Percentiles rank a stretch among this genome's conserved stretches.
Conservation (phyloP, 2,329 filamentous ascomycete genomes). For the Diaporthe citri region DNA sequence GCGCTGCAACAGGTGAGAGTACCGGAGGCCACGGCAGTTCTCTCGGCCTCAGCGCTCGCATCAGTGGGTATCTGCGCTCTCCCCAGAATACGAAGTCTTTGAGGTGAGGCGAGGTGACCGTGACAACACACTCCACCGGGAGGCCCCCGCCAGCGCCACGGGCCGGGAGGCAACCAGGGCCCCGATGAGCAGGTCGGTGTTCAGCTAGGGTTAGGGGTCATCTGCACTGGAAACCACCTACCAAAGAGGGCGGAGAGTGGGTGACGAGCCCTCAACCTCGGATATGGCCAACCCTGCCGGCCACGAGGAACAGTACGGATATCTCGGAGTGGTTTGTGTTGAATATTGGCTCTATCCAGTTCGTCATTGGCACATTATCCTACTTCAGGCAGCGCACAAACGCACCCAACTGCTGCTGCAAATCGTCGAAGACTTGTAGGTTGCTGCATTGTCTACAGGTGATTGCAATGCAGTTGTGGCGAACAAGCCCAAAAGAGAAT, state of each 20-base stretch:
- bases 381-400: not conserved
- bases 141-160: not conserved
- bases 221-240: not conserved
- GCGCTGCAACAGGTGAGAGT: not conserved
- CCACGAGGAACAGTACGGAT: not conserved
- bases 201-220: not conserved
- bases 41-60: constrained; percentile 12
- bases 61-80: not conserved
- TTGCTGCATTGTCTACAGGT: not conserved
- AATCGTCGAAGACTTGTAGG: not conserved
- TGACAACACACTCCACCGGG: not conserved
- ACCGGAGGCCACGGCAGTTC: not conserved
- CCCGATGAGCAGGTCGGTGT: not conserved
- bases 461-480: not conserved
- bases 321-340: not conserved
- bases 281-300: not conserved
- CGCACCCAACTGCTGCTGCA: not conserved
- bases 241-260: no score
- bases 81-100: not conserved
- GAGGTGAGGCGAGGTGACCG: not conserved
- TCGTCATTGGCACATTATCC: not conserved
- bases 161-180: not conserved
- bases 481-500: not conserved
- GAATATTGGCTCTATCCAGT: not conserved
- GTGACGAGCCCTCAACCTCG: not conserved